Percentiles rank a stretch among this genome's conserved stretches.
Conservation (phyloP, 169 alveolate species). For the Cryptosporidium sp. region DNA sequence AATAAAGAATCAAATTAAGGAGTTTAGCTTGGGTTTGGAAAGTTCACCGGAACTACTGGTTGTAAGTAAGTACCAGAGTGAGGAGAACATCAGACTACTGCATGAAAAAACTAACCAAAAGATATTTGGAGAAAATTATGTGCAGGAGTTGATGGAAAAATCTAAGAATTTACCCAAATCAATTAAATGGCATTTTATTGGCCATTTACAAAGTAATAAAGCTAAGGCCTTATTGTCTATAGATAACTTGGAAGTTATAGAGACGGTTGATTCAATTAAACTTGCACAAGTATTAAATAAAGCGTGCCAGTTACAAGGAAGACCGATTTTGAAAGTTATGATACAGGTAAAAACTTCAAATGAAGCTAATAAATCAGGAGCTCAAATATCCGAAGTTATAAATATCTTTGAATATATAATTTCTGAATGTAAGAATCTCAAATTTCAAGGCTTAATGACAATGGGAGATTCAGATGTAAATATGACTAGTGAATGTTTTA, state of each 20-base stretch:
- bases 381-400: constrained; percentile 79
- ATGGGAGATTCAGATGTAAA: constrained; percentile 75
- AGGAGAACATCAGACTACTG: constrained; percentile 39
- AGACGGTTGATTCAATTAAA: constrained; percentile 90
- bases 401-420: constrained; percentile 80
- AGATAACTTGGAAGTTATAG: constrained; percentile 86
- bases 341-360: constrained; percentile 90
- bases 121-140: constrained; percentile 94
- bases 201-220: constrained; percentile 94
- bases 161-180: constrained; percentile 86
- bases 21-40: constrained; percentile 2
- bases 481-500: constrained; percentile 82
- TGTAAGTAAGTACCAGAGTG: constrained; percentile 55
- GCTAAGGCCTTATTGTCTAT: constrained; percentile 85
- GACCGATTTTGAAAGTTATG: constrained; percentile 81
- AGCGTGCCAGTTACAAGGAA: constrained; percentile 78
- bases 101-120: constrained; percentile 83
- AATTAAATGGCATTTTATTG: constrained; percentile 95
- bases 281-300: constrained; percentile 87
- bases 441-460: constrained; percentile 93
- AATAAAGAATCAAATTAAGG: not conserved
- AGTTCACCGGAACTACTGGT: constrained; percentile 37
- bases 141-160: constrained; percentile 90
- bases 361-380: constrained; percentile 90
- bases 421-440: constrained; percentile 82